These are phyloP conservation scores for Mycena kentingensis DNA, from an alignment of 768 basidiomycete genomes.

Conservation along the genomic window DNA sequence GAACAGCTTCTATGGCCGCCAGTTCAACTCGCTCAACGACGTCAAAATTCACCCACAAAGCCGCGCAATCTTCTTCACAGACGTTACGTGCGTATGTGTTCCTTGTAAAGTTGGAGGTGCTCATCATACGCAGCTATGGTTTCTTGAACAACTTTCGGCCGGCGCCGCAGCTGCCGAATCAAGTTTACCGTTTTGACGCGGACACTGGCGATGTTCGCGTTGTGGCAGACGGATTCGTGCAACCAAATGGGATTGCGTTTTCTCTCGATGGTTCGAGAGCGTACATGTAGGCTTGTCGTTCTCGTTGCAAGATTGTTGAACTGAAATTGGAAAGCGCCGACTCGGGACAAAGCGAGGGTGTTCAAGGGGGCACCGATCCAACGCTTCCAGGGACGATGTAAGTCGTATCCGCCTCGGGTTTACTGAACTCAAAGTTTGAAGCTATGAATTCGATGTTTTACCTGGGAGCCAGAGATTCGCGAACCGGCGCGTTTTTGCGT, in stretches of 20 bases:
- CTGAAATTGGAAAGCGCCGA: constrained; percentile 23
- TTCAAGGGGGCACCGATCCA: constrained; percentile 20
- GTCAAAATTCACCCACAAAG: constrained; percentile 39
- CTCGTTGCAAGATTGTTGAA: background rate
- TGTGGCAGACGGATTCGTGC: constrained; percentile 44
- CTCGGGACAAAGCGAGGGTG: constrained; percentile 23
- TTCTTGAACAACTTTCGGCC: constrained; percentile 42
- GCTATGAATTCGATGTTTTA: constrained; percentile 57
- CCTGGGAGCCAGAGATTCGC: constrained; percentile 39
- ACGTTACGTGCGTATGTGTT: constrained; percentile 34
- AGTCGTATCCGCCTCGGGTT: constrained; percentile 9
- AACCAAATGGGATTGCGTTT: constrained; percentile 17
- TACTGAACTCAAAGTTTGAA: too few relatives aligned
- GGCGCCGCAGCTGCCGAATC: constrained; percentile 41
- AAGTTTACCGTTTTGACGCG: constrained; percentile 48
- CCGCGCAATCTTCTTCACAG: constrained; percentile 26
- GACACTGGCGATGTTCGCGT: constrained; percentile 42
- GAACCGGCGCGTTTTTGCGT: constrained; percentile 56
- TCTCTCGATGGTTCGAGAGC: constrained; percentile 16
- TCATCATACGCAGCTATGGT: constrained; percentile 32
- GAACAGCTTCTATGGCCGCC: constrained; percentile 46
- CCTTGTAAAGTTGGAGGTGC: background rate
- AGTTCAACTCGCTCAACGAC: constrained; percentile 51
- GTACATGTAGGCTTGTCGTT: constrained; percentile 12
- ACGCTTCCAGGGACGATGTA: constrained; percentile 30